Conservation (phyloP, 495 filamentous ascomycete genomes). For the Penicillium macrosclerotiorum region DNA sequence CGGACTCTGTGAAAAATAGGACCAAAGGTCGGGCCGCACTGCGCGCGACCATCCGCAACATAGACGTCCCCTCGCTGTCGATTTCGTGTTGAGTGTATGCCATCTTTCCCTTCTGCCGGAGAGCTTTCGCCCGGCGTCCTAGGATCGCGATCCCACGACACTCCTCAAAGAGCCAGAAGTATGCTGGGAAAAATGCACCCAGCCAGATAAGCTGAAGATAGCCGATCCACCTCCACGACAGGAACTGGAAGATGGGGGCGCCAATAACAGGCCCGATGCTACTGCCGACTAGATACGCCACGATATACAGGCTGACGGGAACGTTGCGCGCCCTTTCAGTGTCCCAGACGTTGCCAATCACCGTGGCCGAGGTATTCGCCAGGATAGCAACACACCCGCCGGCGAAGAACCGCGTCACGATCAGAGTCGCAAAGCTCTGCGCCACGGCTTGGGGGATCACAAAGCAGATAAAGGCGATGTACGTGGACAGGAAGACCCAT, state of each 20-base stretch:
- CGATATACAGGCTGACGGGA: constrained; percentile 47
- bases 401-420: constrained; percentile 46
- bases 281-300: constrained; percentile 38
- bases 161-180: constrained; percentile 40
- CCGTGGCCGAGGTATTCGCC: constrained; percentile 41
- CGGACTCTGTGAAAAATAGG: constrained; percentile 52
- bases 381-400: constrained; percentile 48
- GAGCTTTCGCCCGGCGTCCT: constrained; percentile 25
- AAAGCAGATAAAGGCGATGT: constrained; percentile 43
- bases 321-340: constrained; percentile 37
- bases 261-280: constrained; percentile 50
- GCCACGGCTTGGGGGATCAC: constrained; percentile 49
- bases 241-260: constrained; percentile 35
- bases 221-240: constrained; percentile 51
- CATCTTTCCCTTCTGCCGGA: constrained; percentile 27
- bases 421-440: constrained; percentile 49
- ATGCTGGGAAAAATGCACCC: constrained; percentile 35
- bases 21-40: constrained; percentile 39
- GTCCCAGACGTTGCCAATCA: constrained; percentile 51
- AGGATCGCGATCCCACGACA: constrained; percentile 44
- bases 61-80: constrained; percentile 22
- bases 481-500: constrained; percentile 42
- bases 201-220: constrained; percentile 49
- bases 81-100: constrained; percentile 41
- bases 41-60: constrained; percentile 19